Evolutionary conservation across 2,329 filamentous ascomycete genomes (phyloP), one percentile per base, ranked within the genome.

Genomic region (Exophiala spinifera): DNA sequence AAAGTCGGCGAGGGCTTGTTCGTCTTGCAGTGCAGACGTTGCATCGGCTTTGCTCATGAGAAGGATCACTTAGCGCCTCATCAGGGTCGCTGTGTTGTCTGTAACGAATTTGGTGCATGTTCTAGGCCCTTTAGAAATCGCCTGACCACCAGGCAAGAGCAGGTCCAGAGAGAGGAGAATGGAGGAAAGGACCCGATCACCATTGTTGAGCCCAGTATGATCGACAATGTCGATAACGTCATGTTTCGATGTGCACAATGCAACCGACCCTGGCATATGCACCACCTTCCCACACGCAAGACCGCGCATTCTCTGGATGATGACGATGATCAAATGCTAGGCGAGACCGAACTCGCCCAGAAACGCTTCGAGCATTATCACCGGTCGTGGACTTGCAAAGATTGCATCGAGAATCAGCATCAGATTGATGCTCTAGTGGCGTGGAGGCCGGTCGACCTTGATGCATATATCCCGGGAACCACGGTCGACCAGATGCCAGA

Each of bases 1-100:
- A 99, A 97, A 69, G 72, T 96, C 49, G 85, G 78, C 1, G 76
- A 86, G 1, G 83, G 86, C 1, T 72, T 86, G 34, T 97, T 95
- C 63, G 85, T 99, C 14, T 74, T 99, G 36, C 94, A 99, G 68
- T 99, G 94, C 72, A 86, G 85, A 61, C 87, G 85, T 53, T 99
- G 94, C 68, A 80, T 97, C 58, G 86, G 86, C 3, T 67, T 79
- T 17, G 79, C 84, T 43, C 75, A 76, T 57, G 84, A 84, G 66
- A 91, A 88, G 64, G 89, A 96, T 60, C 59, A 65, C 0, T 78
- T 76, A 15, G 84, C 86, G 1, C 91, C 94, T 0, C 79, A 84
- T 56, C 79, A 90, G 43, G 83, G 85, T 54, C 75, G 75, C 43
- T 99, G 95, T 65, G 82, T 87, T 57, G 74, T 72, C 5, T 99